Percentiles rank a stretch among this genome's conserved stretches.
Conservation (phyloP, 805 yeast genomes). For the Yarrowia alimentaria region DNA sequence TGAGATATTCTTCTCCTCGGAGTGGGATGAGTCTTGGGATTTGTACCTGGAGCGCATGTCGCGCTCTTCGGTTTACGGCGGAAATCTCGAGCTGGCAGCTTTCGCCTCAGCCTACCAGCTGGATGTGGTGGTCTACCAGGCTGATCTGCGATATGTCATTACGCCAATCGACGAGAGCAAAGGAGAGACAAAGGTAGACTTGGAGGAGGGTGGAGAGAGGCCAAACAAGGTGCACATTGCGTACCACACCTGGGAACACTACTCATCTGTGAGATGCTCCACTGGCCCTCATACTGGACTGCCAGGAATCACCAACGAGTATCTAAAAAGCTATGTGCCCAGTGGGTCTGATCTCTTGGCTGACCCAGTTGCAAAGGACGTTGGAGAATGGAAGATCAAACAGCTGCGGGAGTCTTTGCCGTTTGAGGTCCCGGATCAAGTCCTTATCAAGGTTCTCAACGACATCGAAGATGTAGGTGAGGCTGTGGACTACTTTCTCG, state of each 20-base stretch:
- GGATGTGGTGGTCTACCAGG: slow-evolving; percentile 43
- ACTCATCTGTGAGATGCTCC: slow-evolving; percentile 43
- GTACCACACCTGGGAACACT: slow-evolving; percentile 47
- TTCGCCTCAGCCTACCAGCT: slow-evolving; percentile 39
- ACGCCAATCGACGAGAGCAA: slow-evolving; percentile 16
- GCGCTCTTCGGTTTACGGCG: slow-evolving; percentile 45
- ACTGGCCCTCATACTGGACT: slow-evolving; percentile 42
- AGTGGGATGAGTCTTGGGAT: slow-evolving; percentile 41
- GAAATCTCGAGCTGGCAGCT: slow-evolving; percentile 45
- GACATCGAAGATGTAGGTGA: slow-evolving; percentile 16
- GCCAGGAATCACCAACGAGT: slow-evolving; percentile 32
- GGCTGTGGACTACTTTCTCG: slow-evolving; percentile 10
- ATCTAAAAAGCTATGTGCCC: neutral
- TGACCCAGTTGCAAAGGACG: neutral
- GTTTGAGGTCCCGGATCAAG: slow-evolving; percentile 3
- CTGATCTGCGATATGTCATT: slow-evolving; percentile 41
- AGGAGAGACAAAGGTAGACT: slow-evolving; percentile 5
- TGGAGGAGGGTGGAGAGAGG: slow-evolving; percentile 8
- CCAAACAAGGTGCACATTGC: slow-evolving; percentile 39
- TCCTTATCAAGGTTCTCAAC: slow-evolving; percentile 3
- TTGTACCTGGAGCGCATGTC: slow-evolving; percentile 40
- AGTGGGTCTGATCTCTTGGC: neutral
- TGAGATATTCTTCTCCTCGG: slow-evolving; percentile 37
- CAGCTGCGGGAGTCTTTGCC: slow-evolving; percentile 1
- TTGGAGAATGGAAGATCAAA: slow-evolving; percentile 25